Conservation (phyloP, 768 basidiomycete genomes). For the Lentinus brumalis region DNA sequence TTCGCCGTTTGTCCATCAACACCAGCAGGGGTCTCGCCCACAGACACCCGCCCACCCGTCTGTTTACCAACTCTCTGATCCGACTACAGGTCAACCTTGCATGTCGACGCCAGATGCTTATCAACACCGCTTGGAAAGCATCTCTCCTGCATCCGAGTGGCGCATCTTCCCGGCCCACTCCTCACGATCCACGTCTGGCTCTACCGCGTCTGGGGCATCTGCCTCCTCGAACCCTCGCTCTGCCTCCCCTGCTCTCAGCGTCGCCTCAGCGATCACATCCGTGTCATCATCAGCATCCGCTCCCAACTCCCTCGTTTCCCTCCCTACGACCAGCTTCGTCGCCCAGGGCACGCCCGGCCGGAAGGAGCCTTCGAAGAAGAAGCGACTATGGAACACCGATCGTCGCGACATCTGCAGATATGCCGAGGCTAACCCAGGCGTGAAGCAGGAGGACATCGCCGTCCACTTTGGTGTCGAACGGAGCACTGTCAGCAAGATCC, state of each 20-base stretch:
- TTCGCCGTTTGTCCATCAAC: slow-evolving; percentile 9
- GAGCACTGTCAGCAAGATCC: slow-evolving; percentile 92
- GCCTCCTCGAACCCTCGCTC: slow-evolving; percentile 48
- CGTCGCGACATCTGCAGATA: slow-evolving; percentile 75
- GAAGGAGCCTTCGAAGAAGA: slow-evolving; percentile 59
- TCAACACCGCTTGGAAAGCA: background rate
- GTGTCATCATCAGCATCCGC: slow-evolving; percentile 35
- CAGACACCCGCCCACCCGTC: slow-evolving; percentile 14
- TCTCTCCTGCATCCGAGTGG: background rate
- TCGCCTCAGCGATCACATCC: slow-evolving; percentile 54
- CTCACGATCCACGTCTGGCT: slow-evolving; percentile 49
- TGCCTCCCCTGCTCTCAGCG: slow-evolving; percentile 65
- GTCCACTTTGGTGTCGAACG: slow-evolving; percentile 76
- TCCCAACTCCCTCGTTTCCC: background rate
- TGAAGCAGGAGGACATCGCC: slow-evolving; percentile 86
- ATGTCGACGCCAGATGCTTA: background rate
- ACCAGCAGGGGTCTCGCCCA: slow-evolving; percentile 15
- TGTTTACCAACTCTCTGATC: slow-evolving; percentile 5
- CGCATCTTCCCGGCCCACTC: slow-evolving; percentile 26
- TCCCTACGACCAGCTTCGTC: background rate
- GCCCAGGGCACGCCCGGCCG: slow-evolving; percentile 25
- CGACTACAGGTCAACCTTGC: background rate
- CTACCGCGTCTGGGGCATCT: slow-evolving; percentile 34
- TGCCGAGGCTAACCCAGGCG: slow-evolving; percentile 61
- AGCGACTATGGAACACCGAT: slow-evolving; percentile 73